Evolutionary conservation across 2,329 filamentous ascomycete species (phyloP).

Genomic region (Cadophora malorum): DNA sequence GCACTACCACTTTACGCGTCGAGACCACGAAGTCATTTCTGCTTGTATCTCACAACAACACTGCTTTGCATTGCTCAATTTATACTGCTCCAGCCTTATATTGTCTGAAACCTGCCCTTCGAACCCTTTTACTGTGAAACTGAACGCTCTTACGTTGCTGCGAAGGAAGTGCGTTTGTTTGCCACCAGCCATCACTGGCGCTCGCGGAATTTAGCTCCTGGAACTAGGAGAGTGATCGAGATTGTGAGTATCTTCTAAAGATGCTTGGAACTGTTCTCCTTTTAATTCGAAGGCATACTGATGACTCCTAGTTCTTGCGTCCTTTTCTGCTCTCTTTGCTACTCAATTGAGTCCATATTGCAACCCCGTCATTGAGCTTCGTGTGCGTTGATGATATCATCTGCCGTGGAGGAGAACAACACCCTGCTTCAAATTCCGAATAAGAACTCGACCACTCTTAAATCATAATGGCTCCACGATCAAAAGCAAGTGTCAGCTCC

Average conservation of each 20-base stretch:
- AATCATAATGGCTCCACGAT: constrained; percentile 11
- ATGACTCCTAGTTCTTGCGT: neutral
- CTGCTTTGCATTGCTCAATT: neutral
- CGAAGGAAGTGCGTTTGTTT: neutral
- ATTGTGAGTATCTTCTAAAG: neutral
- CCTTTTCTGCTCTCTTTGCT: neutral
- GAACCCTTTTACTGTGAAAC: neutral
- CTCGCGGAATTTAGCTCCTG: neutral
- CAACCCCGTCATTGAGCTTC: neutral
- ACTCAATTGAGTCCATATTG: constrained; percentile 8
- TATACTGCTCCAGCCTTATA: neutral
- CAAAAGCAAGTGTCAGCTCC: constrained; percentile 3
- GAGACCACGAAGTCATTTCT: constrained; percentile 11
- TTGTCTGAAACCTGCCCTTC: neutral
- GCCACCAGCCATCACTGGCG: neutral
- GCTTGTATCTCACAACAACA: neutral
- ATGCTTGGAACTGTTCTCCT: neutral
- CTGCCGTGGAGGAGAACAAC: neutral
- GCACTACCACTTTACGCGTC: constrained; percentile 24
- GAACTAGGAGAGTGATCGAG: neutral
- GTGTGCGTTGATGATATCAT: neutral
- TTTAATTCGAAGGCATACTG: neutral
- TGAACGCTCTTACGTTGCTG: neutral
- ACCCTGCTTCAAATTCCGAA: neutral
- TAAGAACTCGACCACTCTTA: neutral